phyloP scores from a whole-genome alignment of 1,284 basidiomycete genomes.

The Malassezia sympodialis region DNA sequence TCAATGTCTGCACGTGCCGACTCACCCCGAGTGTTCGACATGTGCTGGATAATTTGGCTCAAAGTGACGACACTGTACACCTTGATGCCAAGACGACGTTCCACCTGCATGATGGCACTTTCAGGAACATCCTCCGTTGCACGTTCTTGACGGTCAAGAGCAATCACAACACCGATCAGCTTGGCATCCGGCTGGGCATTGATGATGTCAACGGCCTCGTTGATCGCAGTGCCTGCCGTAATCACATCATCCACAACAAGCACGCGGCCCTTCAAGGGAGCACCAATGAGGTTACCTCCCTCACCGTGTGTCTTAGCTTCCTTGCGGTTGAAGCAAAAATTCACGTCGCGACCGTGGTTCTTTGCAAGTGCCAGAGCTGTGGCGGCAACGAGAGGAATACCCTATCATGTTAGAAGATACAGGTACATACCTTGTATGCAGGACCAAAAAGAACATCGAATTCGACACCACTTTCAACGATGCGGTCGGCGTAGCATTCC shows the following conservation, averaged over 20 bases:
- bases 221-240: conserved; percentile 61
- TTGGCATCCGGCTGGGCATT: conserved; percentile 25
- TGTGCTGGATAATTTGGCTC: conserved; percentile 73
- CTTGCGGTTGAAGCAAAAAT: conserved; percentile 86
- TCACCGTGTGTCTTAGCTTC: conserved; percentile 94
- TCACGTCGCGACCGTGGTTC: conserved; percentile 60
- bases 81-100: conserved; percentile 60
- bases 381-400: conserved; percentile 83
- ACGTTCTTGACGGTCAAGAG: conserved; percentile 83
- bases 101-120: conserved; percentile 60
- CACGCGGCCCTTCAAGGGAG: conserved; percentile 65
- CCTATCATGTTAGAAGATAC: conserved; percentile 45
- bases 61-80: conserved; percentile 69
- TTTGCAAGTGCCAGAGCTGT: conserved; percentile 65
- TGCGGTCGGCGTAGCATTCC: conserved; percentile 69
- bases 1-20: conserved; percentile 56
- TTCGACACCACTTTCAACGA: conserved; percentile 52
- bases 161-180: conserved; percentile 78
- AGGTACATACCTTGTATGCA: conserved; percentile 64
- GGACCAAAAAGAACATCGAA: conserved; percentile 94
- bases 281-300: conserved; percentile 85
- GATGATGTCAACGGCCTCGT: conserved; percentile 41
- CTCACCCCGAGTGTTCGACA: conserved; percentile 58
- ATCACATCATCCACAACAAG: conserved; percentile 86
- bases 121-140: conserved; percentile 50